A percentile compares a stretch with the other conserved stretches of the same genome.
Evolutionary conservation across 2,329 filamentous ascomycete species (phyloP).

Genomic region (Pseudogymnoascus sp.): DNA sequence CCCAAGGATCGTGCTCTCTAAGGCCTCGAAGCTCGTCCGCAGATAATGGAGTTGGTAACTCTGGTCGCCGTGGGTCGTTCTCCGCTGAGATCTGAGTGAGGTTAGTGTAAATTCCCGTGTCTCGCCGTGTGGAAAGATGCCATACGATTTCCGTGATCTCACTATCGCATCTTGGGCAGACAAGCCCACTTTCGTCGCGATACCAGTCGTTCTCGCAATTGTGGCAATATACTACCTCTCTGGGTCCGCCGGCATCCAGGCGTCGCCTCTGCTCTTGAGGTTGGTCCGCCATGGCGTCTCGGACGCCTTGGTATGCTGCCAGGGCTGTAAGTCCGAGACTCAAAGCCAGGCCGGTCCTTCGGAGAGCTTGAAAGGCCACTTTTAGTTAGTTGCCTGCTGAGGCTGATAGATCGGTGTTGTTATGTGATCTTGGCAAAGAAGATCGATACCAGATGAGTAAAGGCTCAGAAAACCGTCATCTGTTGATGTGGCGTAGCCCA

Average conservation of each 20-base stretch:
- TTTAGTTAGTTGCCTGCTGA: constrained; percentile 28
- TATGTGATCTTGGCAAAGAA: neutral
- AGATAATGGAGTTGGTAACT: constrained; percentile 22
- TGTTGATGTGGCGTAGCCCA: constrained; percentile 5
- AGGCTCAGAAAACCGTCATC: constrained; percentile 4
- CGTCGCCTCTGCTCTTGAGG: constrained; percentile 27
- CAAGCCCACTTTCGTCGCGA: constrained; percentile 59
- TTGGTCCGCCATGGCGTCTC: constrained; percentile 36
- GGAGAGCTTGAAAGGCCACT: constrained; percentile 52
- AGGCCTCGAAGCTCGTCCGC: constrained; percentile 18
- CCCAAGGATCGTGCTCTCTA: constrained; percentile 27
- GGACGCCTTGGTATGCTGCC: constrained; percentile 46
- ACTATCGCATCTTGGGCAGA: constrained; percentile 69
- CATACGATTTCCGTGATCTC: constrained; percentile 81
- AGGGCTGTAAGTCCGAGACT: constrained; percentile 55
- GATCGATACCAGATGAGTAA: neutral
- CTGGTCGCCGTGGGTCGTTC: constrained; percentile 56
- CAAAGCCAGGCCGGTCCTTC: constrained; percentile 48
- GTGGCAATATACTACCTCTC: constrained; percentile 83
- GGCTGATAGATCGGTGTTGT: neutral
- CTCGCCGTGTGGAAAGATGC: neutral
- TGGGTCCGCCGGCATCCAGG: constrained; percentile 45
- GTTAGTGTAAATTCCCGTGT: neutral
- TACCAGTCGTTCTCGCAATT: constrained; percentile 77
- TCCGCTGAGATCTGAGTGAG: neutral